These are phyloP conservation scores for Calonectria pseudoreteaudii DNA, from an alignment of 2,329 filamentous ascomycete species.

Conservation along the genomic window DNA sequence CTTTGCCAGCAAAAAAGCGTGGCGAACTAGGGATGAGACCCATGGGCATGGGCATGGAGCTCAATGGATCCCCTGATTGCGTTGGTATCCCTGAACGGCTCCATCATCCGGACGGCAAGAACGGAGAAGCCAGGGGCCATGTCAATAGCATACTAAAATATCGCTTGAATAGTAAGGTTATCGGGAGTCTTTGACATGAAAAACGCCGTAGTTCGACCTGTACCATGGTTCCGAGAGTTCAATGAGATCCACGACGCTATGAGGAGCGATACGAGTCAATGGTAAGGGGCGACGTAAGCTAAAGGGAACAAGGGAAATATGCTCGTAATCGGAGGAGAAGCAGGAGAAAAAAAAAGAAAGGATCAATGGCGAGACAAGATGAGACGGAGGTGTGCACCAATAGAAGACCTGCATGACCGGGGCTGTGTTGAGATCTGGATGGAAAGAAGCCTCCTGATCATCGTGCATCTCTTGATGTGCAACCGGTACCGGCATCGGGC, in stretches of 20 bases:
- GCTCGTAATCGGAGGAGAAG: not conserved
- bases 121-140: slow-evolving; percentile 31
- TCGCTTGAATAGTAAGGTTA: slow-evolving; percentile 31
- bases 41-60: slow-evolving; percentile 26
- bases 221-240: not conserved
- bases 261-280: not conserved
- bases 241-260: slow-evolving; percentile 1
- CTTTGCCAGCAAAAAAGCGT: slow-evolving; percentile 23
- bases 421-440: slow-evolving; percentile 9
- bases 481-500: slow-evolving; percentile 14
- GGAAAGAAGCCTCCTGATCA: slow-evolving; percentile 1
- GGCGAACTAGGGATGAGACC: slow-evolving; percentile 19
- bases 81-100: slow-evolving; percentile 35
- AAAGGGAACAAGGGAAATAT: not conserved
- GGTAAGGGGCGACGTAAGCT: slow-evolving; percentile 2
- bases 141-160: slow-evolving; percentile 30
- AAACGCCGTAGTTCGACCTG: not conserved
- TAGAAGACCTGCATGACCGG: slow-evolving; percentile 3
- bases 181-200: slow-evolving; percentile 9
- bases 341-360: not conserved
- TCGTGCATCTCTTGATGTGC: not conserved
- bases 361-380: slow-evolving; percentile 3
- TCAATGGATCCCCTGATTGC: slow-evolving; percentile 19
- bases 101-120: slow-evolving; percentile 35
- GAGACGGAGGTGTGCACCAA: slow-evolving; percentile 12